Evolutionary conservation across 2,329 filamentous ascomycete genomes (phyloP).

Genomic region (Tolypocladium ovalisporum): DNA sequence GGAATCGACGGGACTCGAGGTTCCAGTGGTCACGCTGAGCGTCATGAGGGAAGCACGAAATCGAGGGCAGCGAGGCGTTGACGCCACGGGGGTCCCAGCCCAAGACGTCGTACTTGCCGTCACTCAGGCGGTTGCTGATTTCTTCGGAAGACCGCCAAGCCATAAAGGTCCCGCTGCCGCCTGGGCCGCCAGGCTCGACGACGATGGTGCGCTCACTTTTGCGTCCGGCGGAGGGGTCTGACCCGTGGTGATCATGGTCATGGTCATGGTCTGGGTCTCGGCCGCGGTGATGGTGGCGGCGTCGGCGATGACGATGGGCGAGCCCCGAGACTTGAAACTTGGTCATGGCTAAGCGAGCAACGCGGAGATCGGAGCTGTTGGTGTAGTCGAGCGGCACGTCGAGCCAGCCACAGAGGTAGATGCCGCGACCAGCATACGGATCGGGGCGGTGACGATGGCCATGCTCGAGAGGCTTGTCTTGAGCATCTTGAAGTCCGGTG

Average conservation of each 20-base stretch:
- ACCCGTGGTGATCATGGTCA: background rate
- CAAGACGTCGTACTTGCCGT: slow-evolving; percentile 32
- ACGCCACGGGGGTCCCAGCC: slow-evolving; percentile 46
- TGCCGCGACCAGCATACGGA: slow-evolving; percentile 26
- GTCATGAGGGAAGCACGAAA: slow-evolving; percentile 34
- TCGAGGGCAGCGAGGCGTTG: slow-evolving; percentile 32
- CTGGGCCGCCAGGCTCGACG: slow-evolving; percentile 39
- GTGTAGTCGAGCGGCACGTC: slow-evolving; percentile 37
- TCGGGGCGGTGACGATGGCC: slow-evolving; percentile 8
- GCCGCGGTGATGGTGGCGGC: background rate
- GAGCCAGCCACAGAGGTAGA: slow-evolving; percentile 37
- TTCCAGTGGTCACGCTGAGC: slow-evolving; percentile 36
- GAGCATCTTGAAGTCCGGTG: background rate
- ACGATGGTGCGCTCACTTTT: slow-evolving; percentile 37
- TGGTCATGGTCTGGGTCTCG: background rate
- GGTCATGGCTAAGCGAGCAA: slow-evolving; percentile 35
- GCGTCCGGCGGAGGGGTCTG: slow-evolving; percentile 10
- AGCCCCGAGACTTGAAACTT: slow-evolving; percentile 38
- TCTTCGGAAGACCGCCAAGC: slow-evolving; percentile 26
- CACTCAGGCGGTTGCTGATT: slow-evolving; percentile 29
- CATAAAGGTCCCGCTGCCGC: slow-evolving; percentile 33
- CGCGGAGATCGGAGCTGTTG: slow-evolving; percentile 30
- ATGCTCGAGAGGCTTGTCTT: background rate
- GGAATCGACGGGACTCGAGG: slow-evolving; percentile 25
- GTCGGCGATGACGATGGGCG: slow-evolving; percentile 9